Evolutionary conservation across 148 eudicot species (phyloP).

Genomic region (Fallopia convolvulus): DNA sequence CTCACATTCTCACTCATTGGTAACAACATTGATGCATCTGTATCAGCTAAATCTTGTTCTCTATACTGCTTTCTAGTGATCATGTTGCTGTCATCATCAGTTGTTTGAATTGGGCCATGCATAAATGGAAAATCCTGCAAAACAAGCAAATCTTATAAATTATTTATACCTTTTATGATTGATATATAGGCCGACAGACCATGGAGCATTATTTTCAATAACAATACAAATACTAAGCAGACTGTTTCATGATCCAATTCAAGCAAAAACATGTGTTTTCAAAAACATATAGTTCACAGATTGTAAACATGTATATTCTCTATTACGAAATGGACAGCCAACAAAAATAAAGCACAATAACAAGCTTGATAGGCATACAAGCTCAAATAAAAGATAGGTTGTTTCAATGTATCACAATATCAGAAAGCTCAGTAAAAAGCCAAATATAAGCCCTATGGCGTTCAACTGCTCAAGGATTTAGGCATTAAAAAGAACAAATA

Average conservation of each 20-base stretch:
- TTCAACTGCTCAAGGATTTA: too few relatives aligned
- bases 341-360: neutral
- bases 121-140: too few relatives aligned
- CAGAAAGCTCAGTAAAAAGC: neutral
- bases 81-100: slow-evolving; percentile 43
- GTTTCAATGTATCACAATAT: neutral
- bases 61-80: slow-evolving; percentile 40
- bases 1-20: too few relatives aligned
- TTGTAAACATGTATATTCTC: neutral
- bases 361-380: neutral
- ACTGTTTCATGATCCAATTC: neutral
- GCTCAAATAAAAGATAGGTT: neutral
- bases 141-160: too few relatives aligned
- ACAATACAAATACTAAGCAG: neutral
- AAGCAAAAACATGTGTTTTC: neutral
- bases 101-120: too few relatives aligned
- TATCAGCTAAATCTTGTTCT: slow-evolving; percentile 35
- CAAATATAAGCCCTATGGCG: too few relatives aligned
- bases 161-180: neutral
- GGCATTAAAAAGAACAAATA: neutral
- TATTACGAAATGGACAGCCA: neutral
- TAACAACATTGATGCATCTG: slow-evolving; percentile 49
- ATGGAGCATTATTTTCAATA: neutral
- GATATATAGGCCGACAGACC: neutral
- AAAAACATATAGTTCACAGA: neutral